Base-by-base conservation (phyloP, 495 filamentous ascomycete genomes). In the Aspergillus funiculosus region DNA sequence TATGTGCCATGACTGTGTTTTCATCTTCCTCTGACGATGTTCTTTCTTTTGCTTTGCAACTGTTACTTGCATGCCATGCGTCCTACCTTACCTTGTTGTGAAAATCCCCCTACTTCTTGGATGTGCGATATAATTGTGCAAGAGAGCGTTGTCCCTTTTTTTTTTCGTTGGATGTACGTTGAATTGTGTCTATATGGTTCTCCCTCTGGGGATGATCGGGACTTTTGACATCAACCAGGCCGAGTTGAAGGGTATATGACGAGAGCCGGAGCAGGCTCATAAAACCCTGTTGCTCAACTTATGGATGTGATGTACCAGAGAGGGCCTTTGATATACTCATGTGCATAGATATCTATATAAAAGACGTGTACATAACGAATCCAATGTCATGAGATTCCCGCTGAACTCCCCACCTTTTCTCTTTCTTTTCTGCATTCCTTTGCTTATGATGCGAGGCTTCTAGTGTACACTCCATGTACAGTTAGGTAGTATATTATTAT, bases 301-400 rank as follows among this genome's bases (percentile, higher is more conserved):
- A 34, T 47, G 18, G 32, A 38, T 39, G 15, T 28, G 9, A 26
- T 22, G 6, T 19, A 19, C 10, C 28, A 20, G n/a, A 40, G 19
- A 40, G 26, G 39, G 22, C 38, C 46, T 20, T 35, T 34, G 14
- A 26, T 27, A 42, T 37, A 29, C 43, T 20, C 30, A 40, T 49
- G 35, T 30, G 28, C 39, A 43, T 49, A 42, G 38, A 35, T 36
- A 37, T 42, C 14, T 37, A 28, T 38, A 49, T 43, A 49, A 29
- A 32, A 13, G 28, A 30, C 28, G 22, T 43, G 39, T 49, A 49
- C 46, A 49, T 42, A 43, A 30, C 37, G 38, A 36, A 22, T 44
- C 28, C 18, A 43, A 36, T 42, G 31, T 27, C 46, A 43, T 19
- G 36, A 19, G 20, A 38, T 38, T 41, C 22, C 38, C 22, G 17